A percentile compares a stretch with the other conserved stretches of the same genome.
These are phyloP conservation scores for Trapa bicornis DNA, from an alignment of 345 rosid species.

Conservation along the genomic window DNA sequence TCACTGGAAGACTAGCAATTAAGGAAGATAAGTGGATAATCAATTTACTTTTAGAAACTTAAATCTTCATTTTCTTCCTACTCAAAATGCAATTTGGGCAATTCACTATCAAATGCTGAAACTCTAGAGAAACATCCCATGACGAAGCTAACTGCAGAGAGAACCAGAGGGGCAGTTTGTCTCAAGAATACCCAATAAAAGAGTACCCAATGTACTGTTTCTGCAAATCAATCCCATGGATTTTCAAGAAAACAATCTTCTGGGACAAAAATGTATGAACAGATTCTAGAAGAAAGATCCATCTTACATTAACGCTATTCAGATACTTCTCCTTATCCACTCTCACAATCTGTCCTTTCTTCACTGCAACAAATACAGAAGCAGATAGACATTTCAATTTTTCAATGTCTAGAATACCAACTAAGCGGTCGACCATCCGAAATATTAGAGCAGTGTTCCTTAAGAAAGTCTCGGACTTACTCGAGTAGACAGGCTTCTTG, in stretches of 20 bases:
- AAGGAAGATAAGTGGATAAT: no score
- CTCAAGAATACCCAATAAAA: background rate
- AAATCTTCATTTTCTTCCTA: no score
- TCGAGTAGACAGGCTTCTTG: slow-evolving; percentile 83
- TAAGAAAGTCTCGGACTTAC: slow-evolving; percentile 21
- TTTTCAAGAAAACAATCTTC: background rate
- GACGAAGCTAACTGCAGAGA: background rate
- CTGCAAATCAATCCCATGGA: background rate
- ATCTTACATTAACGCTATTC: slow-evolving; percentile 62
- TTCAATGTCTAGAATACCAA: background rate
- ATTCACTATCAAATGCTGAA: no score
- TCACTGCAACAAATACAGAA: slow-evolving; percentile 41
- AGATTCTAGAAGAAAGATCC: background rate
- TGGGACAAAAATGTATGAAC: background rate
- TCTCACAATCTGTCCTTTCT: slow-evolving; percentile 94
- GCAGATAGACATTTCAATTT: background rate
- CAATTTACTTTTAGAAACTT: no score
- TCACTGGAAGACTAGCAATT: no score
- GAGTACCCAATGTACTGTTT: background rate
- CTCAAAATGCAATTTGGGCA: no score
- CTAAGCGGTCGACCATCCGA: background rate
- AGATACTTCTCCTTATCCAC: slow-evolving; percentile 97
- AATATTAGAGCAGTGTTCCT: background rate
- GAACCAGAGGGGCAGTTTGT: background rate
- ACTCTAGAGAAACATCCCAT: background rate